Base-by-base conservation (phyloP, 2,329 filamentous ascomycete genomes). In the Ceratocystis albifundus region DNA sequence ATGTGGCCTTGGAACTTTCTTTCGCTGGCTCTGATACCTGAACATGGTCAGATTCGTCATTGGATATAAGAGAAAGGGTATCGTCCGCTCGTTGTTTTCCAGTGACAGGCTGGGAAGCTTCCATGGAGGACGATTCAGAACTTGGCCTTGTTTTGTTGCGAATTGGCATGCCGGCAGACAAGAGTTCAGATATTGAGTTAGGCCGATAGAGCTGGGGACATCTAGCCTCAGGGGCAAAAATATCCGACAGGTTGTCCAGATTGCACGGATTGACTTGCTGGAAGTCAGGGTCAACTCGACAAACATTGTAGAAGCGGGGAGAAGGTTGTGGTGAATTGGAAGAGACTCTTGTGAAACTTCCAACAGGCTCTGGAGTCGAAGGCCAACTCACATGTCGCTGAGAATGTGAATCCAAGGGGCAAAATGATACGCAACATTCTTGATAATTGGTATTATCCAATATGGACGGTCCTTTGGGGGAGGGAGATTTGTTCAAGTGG, bases 161-260 rank as follows among this genome's bases (percentile, higher is more conserved):
- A 66, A 32, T 20, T 65, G 59, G 8, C 28, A 22, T 45, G 62
- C 59, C 17, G 17, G 67, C 25, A 66, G 53, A 44, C 22, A 57
- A 15, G 25, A 68, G 50, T 30, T 66, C 61, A 1, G 57, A 45
- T 8, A 62, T 62, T 50, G 62, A 67, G 28, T 45, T 61, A 1
- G 66, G 41, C 10, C 32, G 45, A 25, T 41, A 62, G 15, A 62
- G 32, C 17, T 32, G 50, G 2, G 63, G 53, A 5, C 32, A 32
- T 7, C 20, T 32, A 50, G 36, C 28, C 6, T 65, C 62, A 28
- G 64, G 53, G 20, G 64, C 41, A 41, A 61, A 65, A 20, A 65
- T 61, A 17, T 61, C 41, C 7, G 25, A 53, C n/a, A 36, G 15
- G 5, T 64, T 15, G 6, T 64, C 62, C 20, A 64, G 17, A 17